phyloP scores from a whole-genome alignment of 768 basidiomycete species.

The Serendipita sp. region DNA sequence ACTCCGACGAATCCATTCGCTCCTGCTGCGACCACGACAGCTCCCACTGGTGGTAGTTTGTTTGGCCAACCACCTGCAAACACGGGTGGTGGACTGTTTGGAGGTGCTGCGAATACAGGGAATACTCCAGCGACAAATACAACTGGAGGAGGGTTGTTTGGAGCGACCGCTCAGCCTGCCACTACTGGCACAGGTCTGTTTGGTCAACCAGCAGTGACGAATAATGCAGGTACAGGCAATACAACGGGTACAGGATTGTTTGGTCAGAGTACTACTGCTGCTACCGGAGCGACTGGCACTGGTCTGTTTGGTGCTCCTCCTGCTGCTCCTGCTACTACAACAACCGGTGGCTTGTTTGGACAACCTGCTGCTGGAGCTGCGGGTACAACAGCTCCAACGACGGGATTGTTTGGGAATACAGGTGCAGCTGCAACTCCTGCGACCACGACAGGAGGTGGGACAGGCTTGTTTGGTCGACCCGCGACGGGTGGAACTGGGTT shows the following conservation, averaged over 20 bases:
- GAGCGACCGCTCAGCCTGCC: background rate
- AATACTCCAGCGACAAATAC: background rate
- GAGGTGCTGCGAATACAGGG: background rate
- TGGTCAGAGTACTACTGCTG: background rate
- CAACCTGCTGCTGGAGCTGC: slow-evolving; percentile 1
- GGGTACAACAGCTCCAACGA: slow-evolving; percentile 7
- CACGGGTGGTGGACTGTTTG: background rate
- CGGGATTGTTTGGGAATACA: slow-evolving; percentile 7
- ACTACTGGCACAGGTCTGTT: background rate
- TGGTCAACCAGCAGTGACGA: background rate
- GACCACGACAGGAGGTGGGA: background rate
- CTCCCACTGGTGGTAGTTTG: background rate
- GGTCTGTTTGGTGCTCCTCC: slow-evolving; percentile 15
- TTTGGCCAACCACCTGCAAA: background rate
- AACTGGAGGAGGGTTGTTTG: background rate
- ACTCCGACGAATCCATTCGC: background rate
- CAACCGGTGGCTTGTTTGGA: slow-evolving; percentile 11
- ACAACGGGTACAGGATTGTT: background rate
- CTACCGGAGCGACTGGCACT: slow-evolving; percentile 13
- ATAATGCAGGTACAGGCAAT: background rate
- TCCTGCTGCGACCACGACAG: background rate
- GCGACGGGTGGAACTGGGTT: slow-evolving; percentile 5
- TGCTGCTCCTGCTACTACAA: background rate
- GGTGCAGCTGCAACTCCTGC: background rate
- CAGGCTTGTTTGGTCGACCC: slow-evolving; percentile 9